Base-by-base conservation (phyloP, 164 flowering plant species). In the Aristolochia contorta region DNA sequence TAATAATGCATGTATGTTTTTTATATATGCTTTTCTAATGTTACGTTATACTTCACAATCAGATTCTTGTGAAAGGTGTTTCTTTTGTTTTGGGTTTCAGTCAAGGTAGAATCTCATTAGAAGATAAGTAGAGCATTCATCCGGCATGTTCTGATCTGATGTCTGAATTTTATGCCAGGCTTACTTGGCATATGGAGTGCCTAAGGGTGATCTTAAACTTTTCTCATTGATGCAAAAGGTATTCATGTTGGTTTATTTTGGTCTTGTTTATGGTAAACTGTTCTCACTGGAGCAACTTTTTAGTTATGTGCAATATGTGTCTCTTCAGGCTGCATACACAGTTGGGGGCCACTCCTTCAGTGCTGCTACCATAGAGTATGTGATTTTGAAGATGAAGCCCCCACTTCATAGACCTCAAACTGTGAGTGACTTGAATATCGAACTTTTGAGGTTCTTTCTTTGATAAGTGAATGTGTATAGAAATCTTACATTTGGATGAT, bases 221-320 rank as follows among this genome's bases (percentile, higher is more conserved):
- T 85, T 84, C 75, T 84, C 89, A 10, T 72, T 87, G 80, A 80
- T 84, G 89, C 88, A 87, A 69, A 87, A 87, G 89, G 91, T 84
- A 8, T 53, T 12, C 23, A 22, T 18, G 18, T 21, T 49, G 53
- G 30, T 53, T 53, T 53, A 16, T 32, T 22, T 53, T 1, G 2
- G 16, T 53, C 30, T 53, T 4, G 43, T 37, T 37, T 37, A 37
- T 37, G 43, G 12, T 37, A 8, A 37, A 6, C 12, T 37, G 43
- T 37, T 3, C 1, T 37, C 5, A 37, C 43, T 37, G 43, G 43
- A 37, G 43, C 43, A 37, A 37, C 43, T 10, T 37, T 37, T 37
- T 4, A 37, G 43, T 37, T 37, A 37, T 37, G 43, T 37, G 43
- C 43, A 37, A 37, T 10, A 3, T 37, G 5, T 37, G 43, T 56